phyloP scores from a whole-genome alignment of 768 basidiomycete species.

The Grammothele lineata region DNA sequence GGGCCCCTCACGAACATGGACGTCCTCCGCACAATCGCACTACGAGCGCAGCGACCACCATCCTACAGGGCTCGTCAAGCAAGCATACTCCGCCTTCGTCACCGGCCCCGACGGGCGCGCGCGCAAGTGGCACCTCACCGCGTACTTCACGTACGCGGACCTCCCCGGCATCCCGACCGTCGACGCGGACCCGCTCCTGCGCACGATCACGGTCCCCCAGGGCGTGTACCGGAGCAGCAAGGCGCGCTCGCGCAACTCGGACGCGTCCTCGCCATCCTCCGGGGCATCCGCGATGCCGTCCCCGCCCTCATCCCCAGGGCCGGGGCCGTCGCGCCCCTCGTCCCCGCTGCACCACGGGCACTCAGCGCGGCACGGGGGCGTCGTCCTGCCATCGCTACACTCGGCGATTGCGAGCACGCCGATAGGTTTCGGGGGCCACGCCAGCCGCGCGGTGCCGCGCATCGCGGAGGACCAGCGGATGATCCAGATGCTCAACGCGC shows the following conservation, averaged over 20 bases:
- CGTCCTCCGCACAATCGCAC: conserved; percentile 52
- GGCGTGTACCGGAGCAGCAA: conserved; percentile 41
- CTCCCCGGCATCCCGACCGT: conserved; percentile 34
- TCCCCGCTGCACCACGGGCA: conserved; percentile 12
- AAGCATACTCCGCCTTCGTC: conserved; percentile 67
- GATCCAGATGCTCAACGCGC: conserved; percentile 54
- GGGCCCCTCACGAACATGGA: conserved; percentile 44
- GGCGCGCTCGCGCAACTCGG: conserved; percentile 33
- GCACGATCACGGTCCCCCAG: conserved; percentile 31
- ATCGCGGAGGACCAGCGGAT: conserved; percentile 57
- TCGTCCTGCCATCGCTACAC: conserved; percentile 39
- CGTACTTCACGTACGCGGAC: conserved; percentile 39
- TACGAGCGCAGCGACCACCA: conserved; percentile 50
- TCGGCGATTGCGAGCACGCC: conserved; percentile 30
- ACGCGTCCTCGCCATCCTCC: conserved; percentile 17
- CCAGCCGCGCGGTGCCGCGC: conserved; percentile 29
- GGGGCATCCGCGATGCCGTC: conserved; percentile 19
- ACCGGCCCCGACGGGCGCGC: conserved; percentile 41
- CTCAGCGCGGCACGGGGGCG: no score
- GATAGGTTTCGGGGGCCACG: conserved; percentile 23
- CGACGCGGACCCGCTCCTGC: conserved; percentile 33
- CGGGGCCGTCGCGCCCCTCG: conserved; percentile 15
- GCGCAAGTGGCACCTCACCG: conserved; percentile 64
- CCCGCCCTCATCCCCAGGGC: conserved; percentile 22
- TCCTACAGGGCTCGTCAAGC: conserved; percentile 59